phyloP scores from a whole-genome alignment of 2,329 filamentous ascomycete genomes.

The Aspergillus arachidicola region DNA sequence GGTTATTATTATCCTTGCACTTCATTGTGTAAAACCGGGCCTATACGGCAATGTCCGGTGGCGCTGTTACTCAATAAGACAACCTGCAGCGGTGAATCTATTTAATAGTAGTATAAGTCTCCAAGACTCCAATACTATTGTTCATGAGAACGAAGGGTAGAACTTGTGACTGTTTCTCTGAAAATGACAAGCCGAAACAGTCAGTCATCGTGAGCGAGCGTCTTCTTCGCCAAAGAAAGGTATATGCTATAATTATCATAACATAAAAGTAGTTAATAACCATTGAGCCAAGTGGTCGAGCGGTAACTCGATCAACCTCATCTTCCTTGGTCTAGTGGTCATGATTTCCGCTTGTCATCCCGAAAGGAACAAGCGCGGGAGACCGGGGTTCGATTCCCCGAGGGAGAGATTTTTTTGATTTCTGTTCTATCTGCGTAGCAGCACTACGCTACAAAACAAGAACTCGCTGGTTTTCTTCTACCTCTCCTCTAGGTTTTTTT shows the following conservation, averaged over 20 bases:
- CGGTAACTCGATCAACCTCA: neutral
- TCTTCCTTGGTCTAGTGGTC: constrained; percentile 23
- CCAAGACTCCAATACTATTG: too few species aligned
- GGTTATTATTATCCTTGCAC: neutral
- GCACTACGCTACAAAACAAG: too few species aligned
- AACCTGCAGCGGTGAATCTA: too few species aligned
- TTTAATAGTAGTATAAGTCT: too few species aligned
- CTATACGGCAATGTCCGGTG: neutral
- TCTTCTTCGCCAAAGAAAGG: accelerated
- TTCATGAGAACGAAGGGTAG: too few species aligned
- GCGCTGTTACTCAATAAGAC: too few species aligned
- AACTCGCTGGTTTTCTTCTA: neutral
- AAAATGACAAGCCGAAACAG: too few species aligned
- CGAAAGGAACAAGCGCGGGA: constrained; percentile 12
- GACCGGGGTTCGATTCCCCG: constrained; percentile 18
- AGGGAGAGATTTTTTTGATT: constrained; percentile 9
- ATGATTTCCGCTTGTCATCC: constrained; percentile 27
- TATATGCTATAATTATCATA: neutral
- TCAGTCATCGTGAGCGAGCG: too few species aligned
- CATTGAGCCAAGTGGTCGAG: constrained; percentile 1
- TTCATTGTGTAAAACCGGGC: neutral
- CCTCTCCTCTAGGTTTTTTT: too few species aligned
- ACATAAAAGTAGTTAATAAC: too few species aligned
- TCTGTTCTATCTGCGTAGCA: neutral
- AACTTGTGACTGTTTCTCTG: too few species aligned